Conservation (phyloP, 2,329 filamentous ascomycete species). For the Incumbomyces delicatus region DNA sequence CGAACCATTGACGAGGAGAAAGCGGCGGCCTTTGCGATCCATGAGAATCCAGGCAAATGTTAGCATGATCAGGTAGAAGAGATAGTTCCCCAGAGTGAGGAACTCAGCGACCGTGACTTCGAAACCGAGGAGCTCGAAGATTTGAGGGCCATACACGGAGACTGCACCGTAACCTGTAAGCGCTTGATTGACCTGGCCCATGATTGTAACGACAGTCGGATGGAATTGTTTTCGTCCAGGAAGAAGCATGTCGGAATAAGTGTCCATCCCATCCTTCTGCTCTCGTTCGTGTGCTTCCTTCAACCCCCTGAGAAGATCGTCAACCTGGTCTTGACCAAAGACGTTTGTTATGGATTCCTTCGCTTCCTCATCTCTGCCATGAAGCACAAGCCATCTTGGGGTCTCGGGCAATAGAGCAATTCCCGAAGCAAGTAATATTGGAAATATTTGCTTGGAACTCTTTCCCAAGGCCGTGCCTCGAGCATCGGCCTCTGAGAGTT, state of each 20-base stretch:
- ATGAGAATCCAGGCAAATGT: conserved; percentile 52
- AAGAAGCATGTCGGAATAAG: conserved; percentile 50
- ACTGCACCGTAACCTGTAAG: conserved; percentile 51
- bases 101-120: conserved; percentile 42
- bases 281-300: conserved; percentile 43
- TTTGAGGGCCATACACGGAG: conserved; percentile 54
- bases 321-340: conserved; percentile 41
- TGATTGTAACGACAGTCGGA: conserved; percentile 50
- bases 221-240: conserved; percentile 49
- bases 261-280: conserved; percentile 33
- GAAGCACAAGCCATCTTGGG: conserved; percentile 48
- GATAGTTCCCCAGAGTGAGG: conserved; percentile 51
- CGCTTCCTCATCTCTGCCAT: conserved; percentile 43
- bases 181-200: conserved; percentile 55
- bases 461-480: conserved; percentile 49
- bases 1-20: conserved; percentile 22
- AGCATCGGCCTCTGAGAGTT: conserved; percentile 47
- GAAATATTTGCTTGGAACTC: conserved; percentile 55
- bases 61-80: conserved; percentile 53
- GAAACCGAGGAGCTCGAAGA: conserved; percentile 53
- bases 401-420: conserved; percentile 47
- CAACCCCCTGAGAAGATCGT: conserved; percentile 42
- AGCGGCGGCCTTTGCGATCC: conserved; percentile 23
- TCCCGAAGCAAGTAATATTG: conserved; percentile 43
- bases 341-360: conserved; percentile 39